Evolutionary conservation across 73 alveolate species (phyloP), one percentile per base, ranked within the genome.

Genomic region (Stentor coeruleus): DNA sequence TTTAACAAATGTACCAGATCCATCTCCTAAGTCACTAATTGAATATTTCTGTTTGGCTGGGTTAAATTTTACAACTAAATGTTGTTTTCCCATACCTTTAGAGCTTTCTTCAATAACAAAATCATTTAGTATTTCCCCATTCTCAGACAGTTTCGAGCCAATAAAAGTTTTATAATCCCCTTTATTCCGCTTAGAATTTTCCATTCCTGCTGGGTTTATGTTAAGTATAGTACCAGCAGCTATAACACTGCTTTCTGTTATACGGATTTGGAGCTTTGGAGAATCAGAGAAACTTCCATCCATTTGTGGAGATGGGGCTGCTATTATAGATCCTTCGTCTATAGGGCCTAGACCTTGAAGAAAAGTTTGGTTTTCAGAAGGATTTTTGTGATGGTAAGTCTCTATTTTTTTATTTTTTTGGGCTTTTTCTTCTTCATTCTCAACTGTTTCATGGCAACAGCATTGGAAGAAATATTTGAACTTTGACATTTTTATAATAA

Each of bases 1-100:
- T 90, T 84, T 91, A 40, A 91, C 87, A 83, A 91, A 91, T 30
- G 95, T 91, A 0, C 97, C 97, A 75, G 89, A 83, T 0, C 97
- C 97, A 0, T 85, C 89, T 35, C 97, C 97, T 59, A 89, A 59
- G 86, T 91, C 97, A 81, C 84, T 86, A 3, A 91, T 81, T 82
- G 60, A 89, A 85, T 91, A 91, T 74, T 87, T 83, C 38, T 58
- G 59, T 59, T 77, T 76, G 38, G 74, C 83, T 31, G 80, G 74
- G 80, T 86, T 87, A 59, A 79, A 91, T 59, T 80, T 40, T 31
- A 91, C 89, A 66, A 59, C 40, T 80, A 91, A 89, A 86, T 91
- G 95, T 2, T 86, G 84, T 60, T 86, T 90, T 2, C 90, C 81
- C 82, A 88, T 87, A 75, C 92, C 90, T 38, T 91, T 90, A 59